phyloP scores from a whole-genome alignment of 2,329 filamentous ascomycete genomes.

The Salinomyces thailandicus region DNA sequence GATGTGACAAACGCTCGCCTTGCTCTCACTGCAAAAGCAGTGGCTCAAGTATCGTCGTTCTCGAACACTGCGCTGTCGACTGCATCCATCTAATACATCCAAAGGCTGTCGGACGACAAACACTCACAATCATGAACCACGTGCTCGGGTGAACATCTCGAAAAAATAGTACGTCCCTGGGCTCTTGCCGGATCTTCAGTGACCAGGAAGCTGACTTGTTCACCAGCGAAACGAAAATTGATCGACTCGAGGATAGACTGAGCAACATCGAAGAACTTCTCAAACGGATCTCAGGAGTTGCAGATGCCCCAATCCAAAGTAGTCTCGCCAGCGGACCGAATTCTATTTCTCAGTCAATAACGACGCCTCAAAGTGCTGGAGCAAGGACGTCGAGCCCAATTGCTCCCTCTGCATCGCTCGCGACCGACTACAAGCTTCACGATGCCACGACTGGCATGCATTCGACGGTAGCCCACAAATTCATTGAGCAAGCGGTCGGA shows the following conservation, averaged over 20 bases:
- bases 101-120: not conserved
- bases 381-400: not conserved
- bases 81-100: slow-evolving; percentile 1
- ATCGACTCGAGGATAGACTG: not conserved
- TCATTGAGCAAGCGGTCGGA: slow-evolving; percentile 8
- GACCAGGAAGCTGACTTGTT: no score
- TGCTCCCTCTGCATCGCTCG: no score
- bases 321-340: not conserved
- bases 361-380: not conserved
- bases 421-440: not conserved
- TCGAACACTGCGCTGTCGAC: no score
- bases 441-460: slow-evolving; percentile 7
- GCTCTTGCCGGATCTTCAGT: slow-evolving; percentile 1
- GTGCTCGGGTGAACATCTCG: slow-evolving; percentile 10
- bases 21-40: slow-evolving; percentile 9
- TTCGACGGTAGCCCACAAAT: slow-evolving; percentile 6
- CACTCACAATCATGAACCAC: slow-evolving; percentile 3
- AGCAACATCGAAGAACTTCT: not conserved
- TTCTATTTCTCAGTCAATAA: no score
- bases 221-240: not conserved
- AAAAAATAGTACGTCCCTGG: slow-evolving; percentile 10
- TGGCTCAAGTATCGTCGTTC: slow-evolving; percentile 7
- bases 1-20: slow-evolving; percentile 9
- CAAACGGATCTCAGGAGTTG: not conserved
- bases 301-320: not conserved